Conservation (phyloP, 495 filamentous ascomycete genomes). For the Haplographium delicatum region DNA sequence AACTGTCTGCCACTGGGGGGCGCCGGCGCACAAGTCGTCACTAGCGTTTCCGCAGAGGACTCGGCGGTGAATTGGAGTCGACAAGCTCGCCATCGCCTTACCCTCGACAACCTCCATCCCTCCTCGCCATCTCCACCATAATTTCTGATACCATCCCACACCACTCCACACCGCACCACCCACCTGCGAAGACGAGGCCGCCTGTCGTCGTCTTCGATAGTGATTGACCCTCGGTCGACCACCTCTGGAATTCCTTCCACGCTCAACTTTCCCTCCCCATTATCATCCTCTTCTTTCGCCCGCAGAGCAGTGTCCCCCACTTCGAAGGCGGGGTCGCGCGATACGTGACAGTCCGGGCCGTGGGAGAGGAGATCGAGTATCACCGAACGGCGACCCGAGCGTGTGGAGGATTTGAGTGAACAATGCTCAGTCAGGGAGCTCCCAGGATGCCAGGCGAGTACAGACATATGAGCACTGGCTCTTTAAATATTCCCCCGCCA, state of each 20-base stretch:
- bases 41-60: conserved; percentile 12
- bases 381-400: neutral
- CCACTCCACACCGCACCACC: neutral
- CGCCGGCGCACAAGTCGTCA: conserved; percentile 11
- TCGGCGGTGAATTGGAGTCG: conserved; percentile 10
- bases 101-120: neutral
- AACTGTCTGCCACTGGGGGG: neutral
- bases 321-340: conserved; percentile 18
- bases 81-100: neutral
- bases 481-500: conserved; percentile 43
- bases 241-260: neutral
- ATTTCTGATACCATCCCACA: neutral
- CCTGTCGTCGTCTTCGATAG: neutral
- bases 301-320: conserved; percentile 11
- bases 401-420: no score
- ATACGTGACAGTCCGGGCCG: neutral
- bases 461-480: conserved; percentile 48
- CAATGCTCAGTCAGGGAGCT: conserved; percentile 10
- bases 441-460: conserved; percentile 33
- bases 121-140: neutral
- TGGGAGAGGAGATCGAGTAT: neutral
- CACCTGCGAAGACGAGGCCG: neutral
- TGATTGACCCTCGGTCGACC: no score
- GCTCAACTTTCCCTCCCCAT: neutral
- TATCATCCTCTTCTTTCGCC: neutral